These are phyloP conservation scores for Microcyclospora tardicrescens DNA, from an alignment of 2,329 filamentous ascomycete genomes.

Conservation along the genomic window DNA sequence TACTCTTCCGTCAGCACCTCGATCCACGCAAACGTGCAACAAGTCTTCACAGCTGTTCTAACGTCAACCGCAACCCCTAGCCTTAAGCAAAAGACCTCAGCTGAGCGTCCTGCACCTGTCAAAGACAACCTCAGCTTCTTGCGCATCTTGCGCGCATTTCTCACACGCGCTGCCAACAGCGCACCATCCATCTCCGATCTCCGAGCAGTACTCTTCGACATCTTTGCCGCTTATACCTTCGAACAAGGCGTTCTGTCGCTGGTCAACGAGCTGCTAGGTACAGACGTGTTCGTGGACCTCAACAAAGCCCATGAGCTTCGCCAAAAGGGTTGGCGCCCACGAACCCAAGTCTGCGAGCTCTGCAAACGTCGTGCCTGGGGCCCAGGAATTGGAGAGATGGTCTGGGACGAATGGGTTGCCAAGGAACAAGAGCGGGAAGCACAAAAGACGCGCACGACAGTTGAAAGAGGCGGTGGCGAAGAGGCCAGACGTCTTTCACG, in stretches of 20 bases:
- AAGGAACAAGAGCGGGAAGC: slow-evolving; percentile 34
- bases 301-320: slow-evolving; percentile 59
- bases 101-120: slow-evolving; percentile 10
- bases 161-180: slow-evolving; percentile 64
- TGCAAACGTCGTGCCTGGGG: slow-evolving; percentile 81
- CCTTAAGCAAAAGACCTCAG: slow-evolving; percentile 14
- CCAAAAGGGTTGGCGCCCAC: slow-evolving; percentile 77
- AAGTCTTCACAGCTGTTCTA: slow-evolving; percentile 77
- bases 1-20: slow-evolving; percentile 50
- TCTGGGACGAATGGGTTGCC: slow-evolving; percentile 74
- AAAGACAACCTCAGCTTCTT: slow-evolving; percentile 59
- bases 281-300: slow-evolving; percentile 78
- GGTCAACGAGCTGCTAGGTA: slow-evolving; percentile 74
- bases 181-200: slow-evolving; percentile 82
- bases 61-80: slow-evolving; percentile 51
- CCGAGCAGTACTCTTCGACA: slow-evolving; percentile 69
- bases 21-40: slow-evolving; percentile 71
- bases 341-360: slow-evolving; percentile 74
- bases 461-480: slow-evolving; percentile 23
- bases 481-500: slow-evolving; percentile 29
- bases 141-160: slow-evolving; percentile 75
- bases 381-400: slow-evolving; percentile 60
- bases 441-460: slow-evolving; percentile 28
- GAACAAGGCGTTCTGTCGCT: slow-evolving; percentile 80
- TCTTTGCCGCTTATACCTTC: slow-evolving; percentile 92